Base-by-base conservation (phyloP, 2,329 filamentous ascomycete genomes). In the Allantophomopsis cytisporea region DNA sequence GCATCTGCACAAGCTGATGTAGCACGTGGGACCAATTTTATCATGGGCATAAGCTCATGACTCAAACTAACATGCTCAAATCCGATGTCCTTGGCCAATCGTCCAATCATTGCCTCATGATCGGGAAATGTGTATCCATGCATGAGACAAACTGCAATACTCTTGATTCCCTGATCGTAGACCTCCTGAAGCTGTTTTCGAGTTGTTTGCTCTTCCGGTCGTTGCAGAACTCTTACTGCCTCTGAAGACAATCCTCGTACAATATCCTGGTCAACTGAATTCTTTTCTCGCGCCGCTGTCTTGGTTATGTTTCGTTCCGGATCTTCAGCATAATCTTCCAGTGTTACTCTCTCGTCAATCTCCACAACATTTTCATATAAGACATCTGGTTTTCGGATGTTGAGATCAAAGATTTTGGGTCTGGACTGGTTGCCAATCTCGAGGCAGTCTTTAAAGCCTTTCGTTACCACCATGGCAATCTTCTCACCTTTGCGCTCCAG, bases 291-390 rank as follows among this genome's bases (percentile, higher is more conserved):
- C 2, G 65, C 70, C 7, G 76, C 62, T 1, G 76, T 77, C 40
- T 71, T 62, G 0, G 65, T 73, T 10, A 63, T 43, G 17, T 61
- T 63, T 40, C 84, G 67, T 50, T 73, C 66, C 1, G 87, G 88
- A 53, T 94, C 84, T 59, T 94, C 88, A 0, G 86, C 84, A 50
- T 93, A 94, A 54, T 94, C 86, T 55, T 95, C 87, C 10, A 94
- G 63, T 0, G 88, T 94, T 3, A 95, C 86, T 31, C 88, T 69
- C 67, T 95, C 88, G 45, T 93, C 82, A 33, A 95, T 71, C 62
- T 95, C 88, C n/a, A 94, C 66, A 0, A 95, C 86, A 37, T 68
- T 69, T 53, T 86, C 77, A 55, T 94, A 94, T 5, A 95, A 63
- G 7, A 93, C 83, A 48, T 94, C 86, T 0, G 88, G 87, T 55